Evolutionary conservation across 1,284 basidiomycete genomes (phyloP), one percentile per base, ranked within the genome.

Genomic region (Puccinia polysora): DNA sequence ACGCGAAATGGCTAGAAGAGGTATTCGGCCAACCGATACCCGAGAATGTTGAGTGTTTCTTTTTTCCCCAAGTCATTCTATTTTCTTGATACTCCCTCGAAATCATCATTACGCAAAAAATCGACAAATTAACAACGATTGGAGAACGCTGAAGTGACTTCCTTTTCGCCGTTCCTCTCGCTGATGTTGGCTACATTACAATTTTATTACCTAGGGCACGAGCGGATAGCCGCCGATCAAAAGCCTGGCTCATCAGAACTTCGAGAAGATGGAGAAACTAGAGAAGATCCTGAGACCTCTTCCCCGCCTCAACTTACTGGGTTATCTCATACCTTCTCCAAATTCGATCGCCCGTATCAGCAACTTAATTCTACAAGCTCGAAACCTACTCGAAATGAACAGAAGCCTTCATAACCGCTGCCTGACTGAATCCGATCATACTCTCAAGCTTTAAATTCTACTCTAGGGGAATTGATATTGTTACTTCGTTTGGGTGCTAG

Each of bases 11-110:
- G 78, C 78, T 47, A 75, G 73, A 18, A 74, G 75, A 12, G 81
- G 80, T 12, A 76, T 77, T 28, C 75, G 82, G 59, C 79, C 81
- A 20, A 78, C 79, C 60, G 80, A 81, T 74, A 81, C 80, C 60
- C 76, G 80, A 20, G 80, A 82, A 68, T 81, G 82, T 83, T 70
- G 58, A 62, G 68, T 40, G 23, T 4, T 38, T 50, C 30, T 20
- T 49, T n/a, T 60, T 28, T 36, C 20, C 32, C 12, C 6, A 12
- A 10, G 7, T 5, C 28, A 28, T 7, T 62, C 8, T 5, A 59
- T 15, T 5, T 10, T 14, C 5, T 5, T n/a, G 4, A 20, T 30
- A 28, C 25, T 56, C 32, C 14, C 34, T 45, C 30, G 25, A 49
- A 18, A 23, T 14, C 38, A n/a, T n/a, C n/a, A n/a, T n/a, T n/a